These are phyloP conservation scores for Claviceps arundinis DNA, from an alignment of 2,329 filamentous ascomycete genomes.

Conservation along the genomic window DNA sequence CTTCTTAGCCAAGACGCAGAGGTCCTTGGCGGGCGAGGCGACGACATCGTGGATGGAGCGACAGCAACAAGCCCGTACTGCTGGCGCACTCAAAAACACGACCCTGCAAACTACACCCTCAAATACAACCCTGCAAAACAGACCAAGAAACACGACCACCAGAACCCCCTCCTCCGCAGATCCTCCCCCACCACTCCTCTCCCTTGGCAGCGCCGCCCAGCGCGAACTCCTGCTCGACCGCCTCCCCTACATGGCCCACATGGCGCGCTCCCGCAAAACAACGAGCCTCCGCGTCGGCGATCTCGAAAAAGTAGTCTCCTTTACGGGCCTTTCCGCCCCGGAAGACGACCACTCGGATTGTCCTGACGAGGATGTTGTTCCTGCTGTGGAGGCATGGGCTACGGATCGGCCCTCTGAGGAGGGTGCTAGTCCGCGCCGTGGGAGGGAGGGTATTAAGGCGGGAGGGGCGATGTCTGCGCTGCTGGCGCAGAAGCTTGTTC, in stretches of 20 bases:
- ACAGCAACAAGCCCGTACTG: conserved; percentile 14
- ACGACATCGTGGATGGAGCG: conserved; percentile 23
- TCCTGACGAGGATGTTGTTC: conserved; percentile 28
- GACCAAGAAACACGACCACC: no score
- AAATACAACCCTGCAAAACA: no score
- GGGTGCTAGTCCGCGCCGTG: conserved; percentile 32
- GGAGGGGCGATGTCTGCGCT: conserved; percentile 25
- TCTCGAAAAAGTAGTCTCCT: conserved; percentile 55
- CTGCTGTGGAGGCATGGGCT: conserved; percentile 39
- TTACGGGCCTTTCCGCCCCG: conserved; percentile 41
- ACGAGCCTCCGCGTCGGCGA: conserved; percentile 33
- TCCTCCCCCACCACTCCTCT: conserved; percentile 27
- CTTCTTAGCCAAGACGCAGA: conserved; percentile 30
- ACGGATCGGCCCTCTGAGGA: conserved; percentile 48
- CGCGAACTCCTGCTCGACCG: conserved; percentile 71
- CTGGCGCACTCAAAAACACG: neutral
- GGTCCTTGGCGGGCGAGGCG: conserved; percentile 5
- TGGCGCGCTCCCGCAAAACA: conserved; percentile 35
- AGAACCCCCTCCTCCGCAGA: neutral
- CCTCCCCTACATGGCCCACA: conserved; percentile 69
- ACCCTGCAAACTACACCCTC: neutral
- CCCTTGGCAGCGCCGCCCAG: conserved; percentile 52
- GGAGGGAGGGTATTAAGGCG: conserved; percentile 24
- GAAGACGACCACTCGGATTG: conserved; percentile 23
- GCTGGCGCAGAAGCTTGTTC: conserved; percentile 51